A percentile compares a stretch with the other conserved stretches of the same genome.
Evolutionary conservation across 2,329 filamentous ascomycete genomes (phyloP).

Genomic region (Colletotrichum acutatum): DNA sequence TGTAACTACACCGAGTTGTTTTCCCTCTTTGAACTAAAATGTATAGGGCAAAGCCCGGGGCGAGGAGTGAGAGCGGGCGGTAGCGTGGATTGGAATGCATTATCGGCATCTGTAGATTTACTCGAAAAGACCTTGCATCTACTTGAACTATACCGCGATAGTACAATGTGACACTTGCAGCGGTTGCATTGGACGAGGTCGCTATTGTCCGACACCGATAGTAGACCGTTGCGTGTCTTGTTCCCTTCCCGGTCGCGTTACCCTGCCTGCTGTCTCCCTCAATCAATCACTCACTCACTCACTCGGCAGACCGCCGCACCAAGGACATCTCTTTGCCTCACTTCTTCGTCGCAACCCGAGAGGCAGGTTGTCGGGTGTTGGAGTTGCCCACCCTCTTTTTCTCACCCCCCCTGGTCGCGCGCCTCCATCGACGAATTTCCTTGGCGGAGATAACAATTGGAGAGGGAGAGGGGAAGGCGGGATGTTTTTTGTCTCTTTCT

Average conservation of each 20-base stretch:
- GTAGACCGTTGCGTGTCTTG: background rate
- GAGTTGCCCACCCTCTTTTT: background rate
- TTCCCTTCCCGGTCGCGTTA: background rate
- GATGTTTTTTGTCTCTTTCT: too few species aligned
- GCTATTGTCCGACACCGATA: background rate
- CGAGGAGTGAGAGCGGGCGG: background rate
- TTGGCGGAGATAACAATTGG: background rate
- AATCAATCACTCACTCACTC: too few species aligned
- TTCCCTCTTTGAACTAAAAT: background rate
- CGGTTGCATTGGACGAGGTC: background rate
- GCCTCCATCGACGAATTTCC: background rate
- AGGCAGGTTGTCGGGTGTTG: background rate
- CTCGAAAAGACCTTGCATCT: conserved; percentile 18
- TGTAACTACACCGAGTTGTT: background rate
- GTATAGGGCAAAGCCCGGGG: background rate
- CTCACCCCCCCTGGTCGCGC: background rate
- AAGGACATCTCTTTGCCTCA: background rate
- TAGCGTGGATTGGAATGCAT: background rate
- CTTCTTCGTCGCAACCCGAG: background rate
- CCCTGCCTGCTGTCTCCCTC: background rate
- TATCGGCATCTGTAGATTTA: conserved; percentile 21
- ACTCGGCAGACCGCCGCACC: too few species aligned
- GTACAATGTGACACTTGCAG: background rate
- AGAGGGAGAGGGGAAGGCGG: too few species aligned
- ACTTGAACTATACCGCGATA: conserved; percentile 8